Conservation (phyloP, 23 red algal genomes). For the Gracilaria gracilis region DNA sequence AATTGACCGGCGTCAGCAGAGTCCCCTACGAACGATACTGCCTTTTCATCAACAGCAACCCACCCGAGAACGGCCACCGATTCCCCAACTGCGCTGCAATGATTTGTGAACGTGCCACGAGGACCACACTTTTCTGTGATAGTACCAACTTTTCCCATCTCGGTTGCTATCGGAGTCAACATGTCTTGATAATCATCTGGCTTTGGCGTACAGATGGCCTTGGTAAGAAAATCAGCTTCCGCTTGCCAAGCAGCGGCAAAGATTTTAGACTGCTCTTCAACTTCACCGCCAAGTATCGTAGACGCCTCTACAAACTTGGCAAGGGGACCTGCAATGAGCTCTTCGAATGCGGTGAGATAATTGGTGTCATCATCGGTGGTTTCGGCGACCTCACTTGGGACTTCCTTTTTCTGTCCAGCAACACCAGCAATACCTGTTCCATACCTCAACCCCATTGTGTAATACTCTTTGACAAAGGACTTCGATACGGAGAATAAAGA, state of each 20-base stretch:
- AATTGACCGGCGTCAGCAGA: slow-evolving; percentile 72
- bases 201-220: slow-evolving; percentile 45
- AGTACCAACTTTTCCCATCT: slow-evolving; percentile 63
- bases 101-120: slow-evolving; percentile 60
- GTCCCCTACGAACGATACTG: slow-evolving; percentile 72
- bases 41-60: slow-evolving; percentile 82
- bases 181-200: slow-evolving; percentile 78
- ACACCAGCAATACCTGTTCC: slow-evolving; percentile 35
- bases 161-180: slow-evolving; percentile 60
- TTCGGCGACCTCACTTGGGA: slow-evolving; percentile 6
- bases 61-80: slow-evolving; percentile 73
- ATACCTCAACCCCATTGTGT: slow-evolving; percentile 64
- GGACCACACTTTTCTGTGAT: slow-evolving; percentile 47
- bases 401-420: slow-evolving; percentile 4
- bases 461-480: slow-evolving; percentile 68
- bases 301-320: slow-evolving; percentile 71
- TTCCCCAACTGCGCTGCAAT: slow-evolving; percentile 77
- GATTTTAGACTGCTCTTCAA: slow-evolving; percentile 37
- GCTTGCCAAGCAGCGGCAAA: slow-evolving; percentile 61
- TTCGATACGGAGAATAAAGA: slow-evolving; percentile 21
- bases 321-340: slow-evolving; percentile 60
- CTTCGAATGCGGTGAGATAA: slow-evolving; percentile 61
- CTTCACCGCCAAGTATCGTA: slow-evolving; percentile 60
- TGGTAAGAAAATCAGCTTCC: slow-evolving; percentile 64
- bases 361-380: slow-evolving; percentile 14